phyloP scores from a whole-genome alignment of 495 filamentous ascomycete genomes.

The Hyphodiscus hymeniophilus region DNA sequence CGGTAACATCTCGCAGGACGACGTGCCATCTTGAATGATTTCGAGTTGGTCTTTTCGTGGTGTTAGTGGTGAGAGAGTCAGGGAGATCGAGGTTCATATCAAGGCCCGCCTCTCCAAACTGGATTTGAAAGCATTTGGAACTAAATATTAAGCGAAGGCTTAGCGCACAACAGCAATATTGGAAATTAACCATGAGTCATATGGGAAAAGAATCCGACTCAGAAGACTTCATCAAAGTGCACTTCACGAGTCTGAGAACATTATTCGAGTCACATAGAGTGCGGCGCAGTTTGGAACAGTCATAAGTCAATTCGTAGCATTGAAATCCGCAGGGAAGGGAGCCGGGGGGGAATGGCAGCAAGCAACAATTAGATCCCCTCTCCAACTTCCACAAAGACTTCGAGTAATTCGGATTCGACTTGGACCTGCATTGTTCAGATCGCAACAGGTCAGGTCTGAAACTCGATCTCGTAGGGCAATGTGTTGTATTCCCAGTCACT shows the following conservation, averaged over 20 bases:
- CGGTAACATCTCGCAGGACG: conserved; percentile 98
- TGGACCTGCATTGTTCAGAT: too few species aligned
- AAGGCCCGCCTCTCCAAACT: conserved; percentile 1
- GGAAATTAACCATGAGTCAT: conserved; percentile 1
- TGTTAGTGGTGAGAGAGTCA: conserved; percentile 27
- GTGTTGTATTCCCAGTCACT: too few species aligned
- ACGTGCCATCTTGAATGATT: conserved; percentile 87
- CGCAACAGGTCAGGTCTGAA: too few species aligned
- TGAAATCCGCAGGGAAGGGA: too few species aligned
- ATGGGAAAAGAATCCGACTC: not conserved
- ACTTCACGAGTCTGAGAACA: too few species aligned
- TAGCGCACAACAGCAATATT: conserved; percentile 16
- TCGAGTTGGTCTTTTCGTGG: conserved; percentile 40
- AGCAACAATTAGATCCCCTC: too few species aligned
- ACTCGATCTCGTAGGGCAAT: too few species aligned
- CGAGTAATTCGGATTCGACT: too few species aligned
- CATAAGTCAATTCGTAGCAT: not conserved
- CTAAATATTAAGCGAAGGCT: too few species aligned
- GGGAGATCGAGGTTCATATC: not conserved
- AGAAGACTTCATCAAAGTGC: too few species aligned
- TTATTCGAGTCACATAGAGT: not conserved
- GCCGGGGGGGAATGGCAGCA: too few species aligned
- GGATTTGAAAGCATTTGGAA: conserved; percentile 8
- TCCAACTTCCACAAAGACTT: too few species aligned
- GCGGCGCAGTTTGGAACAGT: not conserved